These are phyloP conservation scores for Marasmius sp. DNA, from an alignment of 1,284 basidiomycete genomes.

Conservation along the genomic window DNA sequence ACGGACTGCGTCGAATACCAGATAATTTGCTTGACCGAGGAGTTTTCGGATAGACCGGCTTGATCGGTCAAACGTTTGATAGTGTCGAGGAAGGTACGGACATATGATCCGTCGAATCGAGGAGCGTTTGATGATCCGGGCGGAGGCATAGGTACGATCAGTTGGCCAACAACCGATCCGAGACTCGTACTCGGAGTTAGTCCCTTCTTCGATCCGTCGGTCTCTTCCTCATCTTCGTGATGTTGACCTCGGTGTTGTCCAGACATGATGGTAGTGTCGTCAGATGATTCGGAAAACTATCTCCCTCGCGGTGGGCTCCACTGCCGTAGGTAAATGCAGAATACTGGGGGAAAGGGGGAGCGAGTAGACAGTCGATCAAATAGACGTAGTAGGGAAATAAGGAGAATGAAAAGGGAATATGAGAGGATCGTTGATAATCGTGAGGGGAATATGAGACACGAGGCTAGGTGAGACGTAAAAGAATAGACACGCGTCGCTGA, in stretches of 20 bases:
- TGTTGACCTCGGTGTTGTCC: background rate
- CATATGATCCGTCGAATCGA: background rate
- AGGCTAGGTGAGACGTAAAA: no score
- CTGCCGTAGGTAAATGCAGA: background rate
- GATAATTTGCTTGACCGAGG: background rate
- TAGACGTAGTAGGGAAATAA: no score
- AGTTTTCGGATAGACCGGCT: background rate
- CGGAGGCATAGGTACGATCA: background rate
- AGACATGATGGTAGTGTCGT: background rate
- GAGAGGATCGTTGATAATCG: no score
- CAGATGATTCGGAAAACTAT: background rate
- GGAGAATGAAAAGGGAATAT: no score
- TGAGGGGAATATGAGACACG: no score
- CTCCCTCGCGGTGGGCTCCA: background rate
- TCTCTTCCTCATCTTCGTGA: no score
- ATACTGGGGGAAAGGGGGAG: background rate
- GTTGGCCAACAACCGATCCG: background rate
- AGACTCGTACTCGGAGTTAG: background rate
- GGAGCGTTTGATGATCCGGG: background rate
- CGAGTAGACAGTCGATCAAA: no score
- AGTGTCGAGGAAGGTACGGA: background rate
- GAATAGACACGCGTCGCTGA: no score
- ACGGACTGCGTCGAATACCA: background rate
- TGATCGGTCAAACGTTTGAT: background rate
- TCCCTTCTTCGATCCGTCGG: background rate